Conservation (phyloP, 2,329 filamentous ascomycete species). For the Karstenula rhodostoma region DNA sequence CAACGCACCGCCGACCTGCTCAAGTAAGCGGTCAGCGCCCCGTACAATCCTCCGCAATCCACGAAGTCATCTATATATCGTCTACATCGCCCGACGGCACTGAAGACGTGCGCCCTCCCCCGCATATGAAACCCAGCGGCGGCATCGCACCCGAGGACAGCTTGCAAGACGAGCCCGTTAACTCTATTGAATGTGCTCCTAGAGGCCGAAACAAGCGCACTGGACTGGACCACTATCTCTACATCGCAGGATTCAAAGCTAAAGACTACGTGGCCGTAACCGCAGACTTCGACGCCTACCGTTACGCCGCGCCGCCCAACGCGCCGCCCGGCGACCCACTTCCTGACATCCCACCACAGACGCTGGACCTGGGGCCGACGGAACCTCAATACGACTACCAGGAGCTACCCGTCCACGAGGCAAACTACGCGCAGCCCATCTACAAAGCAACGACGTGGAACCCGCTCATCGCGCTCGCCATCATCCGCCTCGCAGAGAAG, state of each 20-base stretch:
- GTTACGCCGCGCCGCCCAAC: background rate
- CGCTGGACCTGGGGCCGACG: background rate
- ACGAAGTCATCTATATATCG: slow-evolving; percentile 1
- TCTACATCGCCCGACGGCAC: background rate
- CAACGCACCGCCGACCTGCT: background rate
- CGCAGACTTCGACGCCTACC: background rate
- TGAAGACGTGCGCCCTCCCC: background rate
- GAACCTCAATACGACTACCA: background rate
- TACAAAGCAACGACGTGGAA: slow-evolving; percentile 28
- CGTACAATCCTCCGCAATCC: background rate
- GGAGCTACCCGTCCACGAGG: background rate
- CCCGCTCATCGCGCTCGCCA: slow-evolving; percentile 29
- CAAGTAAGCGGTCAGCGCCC: background rate
- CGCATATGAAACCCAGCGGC: background rate
- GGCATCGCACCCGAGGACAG: slow-evolving; percentile 17
- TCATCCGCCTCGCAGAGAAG: slow-evolving; percentile 28
- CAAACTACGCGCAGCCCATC: slow-evolving; percentile 17
- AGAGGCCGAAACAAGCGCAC: background rate
- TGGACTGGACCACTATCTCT: background rate
- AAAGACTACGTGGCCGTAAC: background rate
- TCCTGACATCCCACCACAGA: background rate
- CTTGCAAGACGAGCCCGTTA: slow-evolving; percentile 27
- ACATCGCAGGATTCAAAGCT: background rate
- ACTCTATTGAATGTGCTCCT: slow-evolving; percentile 20
- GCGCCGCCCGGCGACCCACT: background rate